Evolutionary conservation across 257 asterid genomes (phyloP), one percentile per base, ranked within the genome.

Genomic region (Forsythia viridissima): DNA sequence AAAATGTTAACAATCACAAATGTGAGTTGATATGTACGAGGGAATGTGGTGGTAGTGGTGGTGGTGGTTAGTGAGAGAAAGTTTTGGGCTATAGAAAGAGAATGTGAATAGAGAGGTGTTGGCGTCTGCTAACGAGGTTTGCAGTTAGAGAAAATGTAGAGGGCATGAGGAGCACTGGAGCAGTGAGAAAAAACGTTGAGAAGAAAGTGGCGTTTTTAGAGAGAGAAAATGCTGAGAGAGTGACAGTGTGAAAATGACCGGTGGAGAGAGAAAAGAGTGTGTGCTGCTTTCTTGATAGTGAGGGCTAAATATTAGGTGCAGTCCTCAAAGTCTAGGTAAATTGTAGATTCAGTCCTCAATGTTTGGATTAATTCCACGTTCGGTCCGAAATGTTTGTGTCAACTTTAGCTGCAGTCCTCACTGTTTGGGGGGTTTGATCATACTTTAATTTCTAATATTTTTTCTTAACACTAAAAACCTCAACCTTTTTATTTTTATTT

Each of bases 201-300:
- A 76, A 44, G 80, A 77, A 71, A 79, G 75, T 71, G 87, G 91
- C 83, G 89, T 48, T 71, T 79, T 74, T 79, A 82, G 89, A 79
- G 83, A 83, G 88, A 78, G 82, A 87, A 65, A 79, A 68, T 37
- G 42, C 84, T 0, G 76, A 69, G 78, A 82, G 80, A n/a, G 77
- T 16, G 76, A 72, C 80, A 80, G 88, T 61, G 48, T 73, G 87
- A 85, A 79, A 83, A 75, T 21, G 90, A 83, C 70, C 70, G 9
- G 77, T 75, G 87, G 59, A 21, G 80, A 73, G 80, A 81, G 85
- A 83, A 79, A 76, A 24, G 75, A 16, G 42, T 6, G 78, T 44
- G 78, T 76, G 84, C 72, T 70, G 84, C 83, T 80, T 85, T 82
- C 70, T 61, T 59, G 78, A 55, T 7, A 42, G 86, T 67, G 82